A percentile compares a stretch with the other conserved stretches of the same genome.
Evolutionary conservation across 345 rosid genomes (phyloP).

Genomic region (Sisymbrium altissimum): DNA sequence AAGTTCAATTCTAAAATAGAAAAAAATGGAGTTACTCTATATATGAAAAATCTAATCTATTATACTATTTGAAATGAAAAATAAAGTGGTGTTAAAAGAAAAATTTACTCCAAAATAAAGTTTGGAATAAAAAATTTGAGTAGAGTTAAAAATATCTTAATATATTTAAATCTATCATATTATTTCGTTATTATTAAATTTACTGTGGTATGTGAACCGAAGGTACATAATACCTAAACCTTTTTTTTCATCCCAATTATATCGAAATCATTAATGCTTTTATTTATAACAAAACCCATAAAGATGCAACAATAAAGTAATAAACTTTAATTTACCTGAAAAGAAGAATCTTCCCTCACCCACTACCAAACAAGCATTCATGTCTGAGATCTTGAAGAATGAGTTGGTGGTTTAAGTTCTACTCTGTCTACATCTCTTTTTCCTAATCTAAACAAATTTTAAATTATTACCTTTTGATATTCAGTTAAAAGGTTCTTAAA

Average conservation of each 20-base stretch:
- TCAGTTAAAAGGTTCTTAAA: background rate
- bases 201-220: background rate
- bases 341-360: slow-evolving; percentile 29
- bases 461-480: background rate
- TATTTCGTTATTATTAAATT: background rate
- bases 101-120: too few species aligned
- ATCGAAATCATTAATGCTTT: slow-evolving; percentile 39
- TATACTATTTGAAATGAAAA: too few species aligned
- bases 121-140: too few species aligned
- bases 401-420: slow-evolving; percentile 32
- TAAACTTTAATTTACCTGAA: slow-evolving; percentile 14
- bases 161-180: background rate
- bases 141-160: too few species aligned
- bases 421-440: slow-evolving; percentile 16
- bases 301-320: slow-evolving; percentile 28
- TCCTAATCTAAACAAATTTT: background rate
- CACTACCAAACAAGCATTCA: slow-evolving; percentile 47
- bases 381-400: slow-evolving; percentile 46
- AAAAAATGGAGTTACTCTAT: too few species aligned
- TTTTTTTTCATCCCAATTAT: slow-evolving; percentile 27
- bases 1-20: too few species aligned
- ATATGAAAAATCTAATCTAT: too few species aligned
- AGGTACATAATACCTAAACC: slow-evolving; percentile 16
- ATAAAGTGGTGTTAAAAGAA: too few species aligned
- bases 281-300: slow-evolving; percentile 20